Evolutionary conservation across 805 yeast species (phyloP).

Genomic region (Millerozyma acaciae): DNA sequence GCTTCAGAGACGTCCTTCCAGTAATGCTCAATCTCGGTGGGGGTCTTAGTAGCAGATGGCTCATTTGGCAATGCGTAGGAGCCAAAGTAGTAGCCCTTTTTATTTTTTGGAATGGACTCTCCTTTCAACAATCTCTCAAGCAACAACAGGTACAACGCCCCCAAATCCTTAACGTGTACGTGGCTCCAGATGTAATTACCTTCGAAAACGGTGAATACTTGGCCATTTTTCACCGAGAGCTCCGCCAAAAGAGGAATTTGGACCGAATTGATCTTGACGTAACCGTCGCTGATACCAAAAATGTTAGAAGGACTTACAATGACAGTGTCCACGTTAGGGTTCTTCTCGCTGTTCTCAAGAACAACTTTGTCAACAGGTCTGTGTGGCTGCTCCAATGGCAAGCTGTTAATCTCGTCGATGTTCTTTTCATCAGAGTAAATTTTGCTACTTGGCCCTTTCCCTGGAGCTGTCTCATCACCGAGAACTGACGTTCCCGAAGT

Average conservation of each 20-base stretch:
- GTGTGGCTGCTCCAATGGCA: constrained; percentile 26
- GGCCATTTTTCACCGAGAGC: constrained; percentile 13
- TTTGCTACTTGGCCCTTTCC: constrained; percentile 14
- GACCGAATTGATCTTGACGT: constrained; percentile 20
- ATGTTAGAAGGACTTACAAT: constrained; percentile 32
- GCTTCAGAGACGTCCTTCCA: constrained; percentile 26
- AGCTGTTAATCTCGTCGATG: constrained; percentile 23
- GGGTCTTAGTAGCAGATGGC: constrained; percentile 6
- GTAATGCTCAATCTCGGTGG: constrained; percentile 17
- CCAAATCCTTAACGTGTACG: constrained; percentile 32
- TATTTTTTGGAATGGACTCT: constrained; percentile 22
- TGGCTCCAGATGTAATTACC: constrained; percentile 34
- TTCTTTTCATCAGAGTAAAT: constrained; percentile 19
- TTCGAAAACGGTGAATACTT: constrained; percentile 23
- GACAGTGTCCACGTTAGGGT: constrained; percentile 26
- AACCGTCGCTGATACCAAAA: constrained; percentile 30
- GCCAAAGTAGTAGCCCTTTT: constrained; percentile 34
- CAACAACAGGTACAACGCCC: constrained; percentile 23
- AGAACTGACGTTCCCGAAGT: constrained; percentile 34
- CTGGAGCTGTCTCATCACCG: constrained; percentile 15
- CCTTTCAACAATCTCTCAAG: constrained; percentile 18
- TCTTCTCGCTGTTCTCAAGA: constrained; percentile 23
- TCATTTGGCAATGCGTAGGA: constrained; percentile 13
- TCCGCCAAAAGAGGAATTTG: constrained; percentile 27
- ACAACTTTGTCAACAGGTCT: constrained; percentile 28